Percentiles rank a stretch among this genome's conserved stretches.
These are phyloP conservation scores for Epichloe scottii DNA, from an alignment of 2,329 filamentous ascomycete genomes.

Conservation along the genomic window DNA sequence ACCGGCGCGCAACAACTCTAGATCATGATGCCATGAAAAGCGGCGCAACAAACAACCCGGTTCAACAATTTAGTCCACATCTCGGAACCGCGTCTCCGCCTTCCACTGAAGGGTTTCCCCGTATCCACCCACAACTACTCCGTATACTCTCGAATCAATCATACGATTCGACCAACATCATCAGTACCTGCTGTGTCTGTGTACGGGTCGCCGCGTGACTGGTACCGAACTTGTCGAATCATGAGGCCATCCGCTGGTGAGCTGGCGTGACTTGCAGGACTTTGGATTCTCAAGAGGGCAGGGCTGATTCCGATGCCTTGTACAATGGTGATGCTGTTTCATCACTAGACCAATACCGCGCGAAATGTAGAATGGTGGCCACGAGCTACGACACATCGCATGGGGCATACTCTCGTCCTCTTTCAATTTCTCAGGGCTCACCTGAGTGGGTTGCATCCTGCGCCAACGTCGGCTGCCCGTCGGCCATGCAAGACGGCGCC, in stretches of 20 bases:
- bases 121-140: too few relatives aligned
- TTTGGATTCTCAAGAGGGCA: slow-evolving; percentile 45
- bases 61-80: too few relatives aligned
- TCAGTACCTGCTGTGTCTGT: too few relatives aligned
- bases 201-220: not conserved
- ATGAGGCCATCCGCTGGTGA: slow-evolving; percentile 38
- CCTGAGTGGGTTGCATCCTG: slow-evolving; percentile 47
- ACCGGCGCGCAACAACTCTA: too few relatives aligned
- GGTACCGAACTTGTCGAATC: not conserved
- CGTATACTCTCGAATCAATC: too few relatives aligned
- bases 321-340: not conserved
- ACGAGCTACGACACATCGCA: slow-evolving; percentile 44
- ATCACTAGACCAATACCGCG: not conserved
- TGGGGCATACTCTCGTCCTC: slow-evolving; percentile 37
- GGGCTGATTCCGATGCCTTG: slow-evolving; percentile 2
- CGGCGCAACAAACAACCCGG: too few relatives aligned
- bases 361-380: slow-evolving; percentile 37
- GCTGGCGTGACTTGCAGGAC: slow-evolving; percentile 48
- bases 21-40: too few relatives aligned
- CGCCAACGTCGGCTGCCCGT: slow-evolving; percentile 51
- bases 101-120: too few relatives aligned
- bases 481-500: slow-evolving; percentile 55
- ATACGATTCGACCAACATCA: too few relatives aligned
- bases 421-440: slow-evolving; percentile 46
- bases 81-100: too few relatives aligned